These are phyloP conservation scores for Achlya hypogyna DNA, from an alignment of 352 stramenopile genomes.

Conservation along the genomic window DNA sequence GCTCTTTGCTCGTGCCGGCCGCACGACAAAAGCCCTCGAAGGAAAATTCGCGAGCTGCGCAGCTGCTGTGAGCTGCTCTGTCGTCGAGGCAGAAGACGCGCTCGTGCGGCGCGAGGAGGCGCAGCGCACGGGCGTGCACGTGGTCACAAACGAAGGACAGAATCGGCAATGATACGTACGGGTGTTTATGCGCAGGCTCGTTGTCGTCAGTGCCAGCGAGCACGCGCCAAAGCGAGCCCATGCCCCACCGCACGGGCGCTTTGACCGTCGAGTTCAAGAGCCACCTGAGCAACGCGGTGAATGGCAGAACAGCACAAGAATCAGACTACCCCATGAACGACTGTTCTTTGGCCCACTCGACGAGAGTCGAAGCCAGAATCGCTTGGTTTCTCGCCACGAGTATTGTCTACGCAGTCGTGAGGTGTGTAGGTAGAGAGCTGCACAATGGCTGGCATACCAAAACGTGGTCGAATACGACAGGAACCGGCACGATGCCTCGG, in stretches of 20 bases:
- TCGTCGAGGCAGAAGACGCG: constrained; percentile 9
- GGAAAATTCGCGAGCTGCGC: neutral
- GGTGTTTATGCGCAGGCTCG: neutral
- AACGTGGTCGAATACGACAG: constrained; percentile 8
- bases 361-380: neutral
- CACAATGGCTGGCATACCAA: neutral
- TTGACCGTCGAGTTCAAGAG: neutral
- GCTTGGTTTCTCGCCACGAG: neutral
- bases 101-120: neutral
- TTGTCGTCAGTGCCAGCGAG: neutral
- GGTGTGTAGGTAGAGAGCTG: too few species aligned
- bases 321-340: neutral
- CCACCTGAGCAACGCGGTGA: neutral
- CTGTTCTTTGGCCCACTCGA: neutral
- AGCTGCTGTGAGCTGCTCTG: neutral
- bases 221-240: neutral
- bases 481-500: constrained; percentile 8
- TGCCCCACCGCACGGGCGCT: constrained; percentile 3
- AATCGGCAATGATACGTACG: constrained; percentile 2
- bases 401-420: neutral
- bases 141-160: neutral
- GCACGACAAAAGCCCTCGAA: constrained; percentile 10
- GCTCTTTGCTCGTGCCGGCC: neutral
- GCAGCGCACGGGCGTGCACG: neutral
- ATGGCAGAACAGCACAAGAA: neutral